phyloP scores from a whole-genome alignment of 768 basidiomycete genomes.

The Pisolithus microcarpus region DNA sequence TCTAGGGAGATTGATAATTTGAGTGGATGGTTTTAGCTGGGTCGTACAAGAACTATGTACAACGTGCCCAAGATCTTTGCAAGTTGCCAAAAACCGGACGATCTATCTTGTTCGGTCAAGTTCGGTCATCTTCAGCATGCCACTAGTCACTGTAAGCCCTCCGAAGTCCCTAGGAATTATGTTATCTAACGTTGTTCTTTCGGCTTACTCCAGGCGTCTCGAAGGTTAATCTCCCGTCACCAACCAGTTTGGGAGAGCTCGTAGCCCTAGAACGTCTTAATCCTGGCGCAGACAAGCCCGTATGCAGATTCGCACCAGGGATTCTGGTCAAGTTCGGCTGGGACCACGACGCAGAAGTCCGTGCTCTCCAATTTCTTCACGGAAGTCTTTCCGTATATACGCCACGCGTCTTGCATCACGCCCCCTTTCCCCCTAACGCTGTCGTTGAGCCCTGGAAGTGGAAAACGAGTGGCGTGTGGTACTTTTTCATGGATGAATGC shows the following conservation, averaged over 20 bases:
- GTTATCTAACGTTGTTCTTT: background rate
- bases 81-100: too few relatives aligned
- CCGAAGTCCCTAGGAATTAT: background rate
- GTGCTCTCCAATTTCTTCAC: background rate
- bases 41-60: too few relatives aligned
- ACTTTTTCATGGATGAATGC: constrained; percentile 23
- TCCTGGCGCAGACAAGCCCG: background rate
- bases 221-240: background rate
- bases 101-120: too few relatives aligned
- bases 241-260: background rate
- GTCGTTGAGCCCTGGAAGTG: constrained; percentile 1
- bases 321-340: constrained; percentile 3
- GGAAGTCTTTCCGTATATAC: background rate
- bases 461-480: constrained; percentile 14
- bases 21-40: too few relatives aligned
- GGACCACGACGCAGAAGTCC: constrained; percentile 1
- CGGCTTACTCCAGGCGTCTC: background rate
- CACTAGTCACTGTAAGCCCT: background rate
- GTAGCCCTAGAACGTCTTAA: background rate
- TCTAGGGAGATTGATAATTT: too few relatives aligned
- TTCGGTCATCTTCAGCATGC: background rate
- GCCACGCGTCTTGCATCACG: constrained; percentile 3
- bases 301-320: background rate
- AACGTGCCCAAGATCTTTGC: too few relatives aligned
- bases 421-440: background rate